Evolutionary conservation across 208 protist genomes (phyloP), one percentile per base, ranked within the genome.

Genomic region (Acanthamoeba healyi): DNA sequence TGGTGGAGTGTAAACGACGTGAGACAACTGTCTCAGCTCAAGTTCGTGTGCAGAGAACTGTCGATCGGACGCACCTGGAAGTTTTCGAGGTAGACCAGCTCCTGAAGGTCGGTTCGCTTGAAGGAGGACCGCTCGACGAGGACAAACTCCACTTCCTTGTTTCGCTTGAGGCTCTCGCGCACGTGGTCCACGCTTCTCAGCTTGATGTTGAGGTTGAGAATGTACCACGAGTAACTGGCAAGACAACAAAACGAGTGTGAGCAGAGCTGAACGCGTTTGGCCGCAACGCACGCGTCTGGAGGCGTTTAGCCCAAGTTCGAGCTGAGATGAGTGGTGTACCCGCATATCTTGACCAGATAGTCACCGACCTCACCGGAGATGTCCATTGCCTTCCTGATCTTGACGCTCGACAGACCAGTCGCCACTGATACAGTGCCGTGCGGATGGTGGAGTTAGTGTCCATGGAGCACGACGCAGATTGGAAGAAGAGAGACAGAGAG

Each of bases 261-360:
- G n/a, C n/a, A 26, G 14, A 26, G 9, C 14, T 70, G 22, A 26
- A 24, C 6, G 22, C n/a, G n/a, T n/a, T n/a, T n/a, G n/a, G n/a
- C n/a, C n/a, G n/a, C n/a, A n/a, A n/a, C n/a, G n/a, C n/a, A n/a
- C n/a, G n/a, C n/a, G n/a, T n/a, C n/a, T n/a, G n/a, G n/a, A n/a
- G n/a, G n/a, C n/a, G n/a, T n/a, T n/a, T n/a, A n/a, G n/a, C n/a
- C n/a, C n/a, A n/a, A n/a, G n/a, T n/a, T n/a, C n/a, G n/a, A n/a
- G n/a, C n/a, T n/a, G n/a, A 22, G 22, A 61, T 61, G 54, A 61
- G 54, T 36, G 14, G 22, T 24, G 14, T 70, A 70, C 61, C 61
- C 61, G 61, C 61, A 70, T 7, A 70, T 70, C 61, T 70, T 70
- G 29, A 70, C 61, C 19, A 70, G 29, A 26, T 70, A 70, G 61